Evolutionary conservation across 306 rosid species (phyloP).

Genomic region (Delonix regia): DNA sequence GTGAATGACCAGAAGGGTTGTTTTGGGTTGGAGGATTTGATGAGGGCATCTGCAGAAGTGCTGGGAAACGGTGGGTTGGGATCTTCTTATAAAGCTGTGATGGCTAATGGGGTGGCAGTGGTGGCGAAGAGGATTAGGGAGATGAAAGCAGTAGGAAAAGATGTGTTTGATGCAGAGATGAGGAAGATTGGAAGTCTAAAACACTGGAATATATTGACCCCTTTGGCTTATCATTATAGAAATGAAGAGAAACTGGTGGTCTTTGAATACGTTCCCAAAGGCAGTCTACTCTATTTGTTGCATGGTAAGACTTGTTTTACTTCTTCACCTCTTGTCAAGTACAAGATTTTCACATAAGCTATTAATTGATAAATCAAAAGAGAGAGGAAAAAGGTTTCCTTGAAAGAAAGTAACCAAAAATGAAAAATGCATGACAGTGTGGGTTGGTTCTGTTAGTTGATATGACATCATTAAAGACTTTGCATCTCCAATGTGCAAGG

Average conservation of each 20-base stretch:
- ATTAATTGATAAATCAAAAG: not conserved
- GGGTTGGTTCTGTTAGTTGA: no score
- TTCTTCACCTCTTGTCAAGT: not conserved
- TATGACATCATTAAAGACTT: no score
- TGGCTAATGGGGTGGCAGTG: constrained; percentile 78
- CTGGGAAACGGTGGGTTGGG: constrained; percentile 74
- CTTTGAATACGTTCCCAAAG: constrained; percentile 62
- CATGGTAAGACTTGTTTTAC: constrained; percentile 53
- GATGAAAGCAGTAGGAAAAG: constrained; percentile 63
- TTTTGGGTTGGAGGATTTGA: constrained; percentile 71
- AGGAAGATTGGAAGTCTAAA: constrained; percentile 38
- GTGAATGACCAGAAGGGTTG: constrained; percentile 63
- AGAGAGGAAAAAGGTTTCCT: not conserved
- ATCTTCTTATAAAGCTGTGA: constrained; percentile 77
- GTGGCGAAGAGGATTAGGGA: constrained; percentile 80
- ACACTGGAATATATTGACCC: constrained; percentile 68
- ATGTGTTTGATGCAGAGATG: constrained; percentile 67
- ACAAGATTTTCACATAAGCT: constrained; percentile 3
- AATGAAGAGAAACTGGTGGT: constrained; percentile 67
- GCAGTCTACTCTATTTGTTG: constrained; percentile 58
- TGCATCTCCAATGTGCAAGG: no score
- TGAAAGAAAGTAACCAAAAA: not conserved
- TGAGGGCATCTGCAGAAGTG: constrained; percentile 79
- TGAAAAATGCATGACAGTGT: no score
- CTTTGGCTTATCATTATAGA: constrained; percentile 72